Base-by-base conservation (phyloP, 2,329 filamentous ascomycete genomes). In the Raffaelea albimanens region DNA sequence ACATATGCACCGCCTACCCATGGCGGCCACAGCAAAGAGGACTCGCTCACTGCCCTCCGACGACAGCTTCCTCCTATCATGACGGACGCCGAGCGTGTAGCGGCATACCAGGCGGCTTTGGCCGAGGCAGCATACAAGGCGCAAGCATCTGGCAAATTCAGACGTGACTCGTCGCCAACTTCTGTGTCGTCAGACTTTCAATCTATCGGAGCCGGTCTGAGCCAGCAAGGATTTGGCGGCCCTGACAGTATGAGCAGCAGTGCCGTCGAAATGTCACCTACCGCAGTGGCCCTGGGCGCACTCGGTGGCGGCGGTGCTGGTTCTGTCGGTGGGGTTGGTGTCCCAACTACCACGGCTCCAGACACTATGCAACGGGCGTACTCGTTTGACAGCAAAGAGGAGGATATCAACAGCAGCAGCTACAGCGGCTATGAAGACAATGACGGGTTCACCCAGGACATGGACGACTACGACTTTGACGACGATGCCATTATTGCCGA, bases 401-500 rank as follows among this genome's bases (percentile, higher is more conserved):
- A 56, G 25, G 7, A 29, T 7, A 29, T 29, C 51, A 39, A 54
- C 57, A 43, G 63, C 21, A 57, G 63, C 41, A 69, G 78, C 43
- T 78, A 77, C 47, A 73, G 76, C 65, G 76, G 83, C 45, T 80
- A 82, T 50, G 83, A 53, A n/a, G 47, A 45, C 29, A 11, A 91
- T 53, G 83, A 47, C 14, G 50, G 54, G 5, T 60, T 57, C 20
- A 54, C 59, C 11, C 70, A 70, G 44, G 70, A 70, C 46, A 60
- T 75, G 55, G 78, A 82, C 50, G 78, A 83, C 54, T 78, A 80
- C 50, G 80, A 83, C 40, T 74, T 86, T 44, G 86, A 87, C 50
- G 89, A 97, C 55, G 90, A 96, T 57, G 81, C 82, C 29, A 93
- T 97, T 56, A 94, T 98, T 51, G 91, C 90, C 0, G 93, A 89